Percentiles rank a stretch among this genome's conserved stretches.
Evolutionary conservation across 2,329 filamentous ascomycete species (phyloP).

Genomic region (Chaetomiaceae sp.): DNA sequence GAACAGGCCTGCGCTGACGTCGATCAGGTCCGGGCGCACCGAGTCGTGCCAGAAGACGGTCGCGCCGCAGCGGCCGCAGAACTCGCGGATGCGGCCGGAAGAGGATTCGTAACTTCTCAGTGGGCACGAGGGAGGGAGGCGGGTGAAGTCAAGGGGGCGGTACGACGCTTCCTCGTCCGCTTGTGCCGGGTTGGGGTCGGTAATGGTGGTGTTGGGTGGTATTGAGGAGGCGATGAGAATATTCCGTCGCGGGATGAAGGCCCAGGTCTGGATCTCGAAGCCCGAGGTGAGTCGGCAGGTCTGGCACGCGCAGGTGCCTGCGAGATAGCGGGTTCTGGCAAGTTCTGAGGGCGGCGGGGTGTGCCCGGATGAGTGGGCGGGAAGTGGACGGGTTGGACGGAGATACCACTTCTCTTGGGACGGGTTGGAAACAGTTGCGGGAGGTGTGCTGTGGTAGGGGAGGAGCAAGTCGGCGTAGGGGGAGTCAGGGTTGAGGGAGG

Average conservation of each 20-base stretch:
- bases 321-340: conserved; percentile 42
- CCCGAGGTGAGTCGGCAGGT: conserved; percentile 56
- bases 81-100: conserved; percentile 49
- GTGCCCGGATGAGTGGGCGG: conserved; percentile 12
- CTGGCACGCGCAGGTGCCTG: conserved; percentile 55
- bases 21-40: conserved; percentile 49
- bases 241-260: conserved; percentile 56
- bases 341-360: conserved; percentile 6
- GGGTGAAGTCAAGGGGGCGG: conserved; percentile 31
- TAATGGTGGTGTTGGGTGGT: not conserved
- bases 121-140: conserved; percentile 34
- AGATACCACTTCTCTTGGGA: conserved; percentile 55
- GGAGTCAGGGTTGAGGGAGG: conserved; percentile 36
- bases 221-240: conserved; percentile 35
- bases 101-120: conserved; percentile 50
- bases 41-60: conserved; percentile 57
- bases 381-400: conserved; percentile 20
- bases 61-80: conserved; percentile 57
- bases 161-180: not conserved
- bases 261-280: conserved; percentile 60
- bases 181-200: not conserved
- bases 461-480: conserved; percentile 48
- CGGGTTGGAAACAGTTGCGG: conserved; percentile 34
- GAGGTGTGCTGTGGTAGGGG: conserved; percentile 36
- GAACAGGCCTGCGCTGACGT: conserved; percentile 58